These are phyloP conservation scores for Aspergillus costaricaensis DNA, from an alignment of 2,329 filamentous ascomycete species.

Conservation along the genomic window DNA sequence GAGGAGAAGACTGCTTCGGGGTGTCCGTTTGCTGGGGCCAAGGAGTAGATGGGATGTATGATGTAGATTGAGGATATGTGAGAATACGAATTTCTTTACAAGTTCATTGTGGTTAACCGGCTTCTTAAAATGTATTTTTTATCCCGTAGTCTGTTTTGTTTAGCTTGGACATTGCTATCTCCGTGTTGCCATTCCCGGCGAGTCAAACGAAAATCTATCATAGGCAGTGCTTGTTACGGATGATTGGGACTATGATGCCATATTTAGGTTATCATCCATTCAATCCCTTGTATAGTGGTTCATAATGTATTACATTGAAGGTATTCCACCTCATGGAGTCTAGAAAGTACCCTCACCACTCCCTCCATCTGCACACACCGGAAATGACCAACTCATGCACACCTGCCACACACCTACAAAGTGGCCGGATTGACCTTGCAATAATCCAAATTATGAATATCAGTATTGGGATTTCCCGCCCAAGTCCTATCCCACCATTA, in stretches of 20 bases:
- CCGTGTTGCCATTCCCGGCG: too few relatives aligned
- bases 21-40: constrained; percentile 12
- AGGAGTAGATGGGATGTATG: background rate
- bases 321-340: too few relatives aligned
- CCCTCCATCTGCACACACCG: background rate
- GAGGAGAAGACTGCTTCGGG: background rate
- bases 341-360: background rate
- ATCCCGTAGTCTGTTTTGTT: background rate
- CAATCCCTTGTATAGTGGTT: too few relatives aligned
- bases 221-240: too few relatives aligned
- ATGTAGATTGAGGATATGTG: background rate
- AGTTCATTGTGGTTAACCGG: too few relatives aligned
- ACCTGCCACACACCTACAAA: background rate
- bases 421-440: constrained; percentile 7
- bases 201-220: too few relatives aligned
- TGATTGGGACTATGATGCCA: too few relatives aligned
- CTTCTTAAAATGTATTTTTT: too few relatives aligned
- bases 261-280: too few relatives aligned
- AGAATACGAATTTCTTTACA: background rate
- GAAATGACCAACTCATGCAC: background rate
- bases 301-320: too few relatives aligned
- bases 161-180: accelerated
- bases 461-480: constrained; percentile 1
- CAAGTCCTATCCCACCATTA: background rate
- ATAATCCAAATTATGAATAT: constrained; percentile 6